These are phyloP conservation scores for Solanum lycopersicoides DNA, from an alignment of 257 asterid species.

Conservation along the genomic window DNA sequence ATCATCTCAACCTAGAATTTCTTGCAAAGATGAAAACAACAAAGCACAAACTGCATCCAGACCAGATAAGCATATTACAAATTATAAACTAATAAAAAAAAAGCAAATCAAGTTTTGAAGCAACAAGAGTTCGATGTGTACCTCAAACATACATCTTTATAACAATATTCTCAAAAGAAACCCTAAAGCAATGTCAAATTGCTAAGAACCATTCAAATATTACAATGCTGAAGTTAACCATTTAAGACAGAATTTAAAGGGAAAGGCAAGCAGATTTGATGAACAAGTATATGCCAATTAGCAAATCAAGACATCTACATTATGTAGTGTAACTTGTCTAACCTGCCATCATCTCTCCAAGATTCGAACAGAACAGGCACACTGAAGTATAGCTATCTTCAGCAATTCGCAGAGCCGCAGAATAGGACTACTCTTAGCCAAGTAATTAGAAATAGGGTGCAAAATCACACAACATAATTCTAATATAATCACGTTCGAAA, in stretches of 20 bases:
- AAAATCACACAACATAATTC: neutral
- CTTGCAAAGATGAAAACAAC: neutral
- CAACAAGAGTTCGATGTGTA: neutral
- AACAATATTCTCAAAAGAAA: neutral
- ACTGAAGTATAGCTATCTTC: neutral
- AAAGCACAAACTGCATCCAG: neutral
- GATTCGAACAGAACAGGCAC: neutral
- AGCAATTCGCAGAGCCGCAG: neutral
- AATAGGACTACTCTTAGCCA: neutral
- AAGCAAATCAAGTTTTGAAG: neutral
- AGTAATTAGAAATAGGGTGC: neutral
- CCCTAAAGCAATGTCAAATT: neutral
- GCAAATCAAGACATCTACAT: neutral
- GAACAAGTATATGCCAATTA: neutral
- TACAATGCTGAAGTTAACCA: neutral
- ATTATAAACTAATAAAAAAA: neutral
- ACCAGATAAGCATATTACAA: neutral
- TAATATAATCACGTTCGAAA: slow-evolving; percentile 16
- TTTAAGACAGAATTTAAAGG: neutral
- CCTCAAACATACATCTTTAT: neutral
- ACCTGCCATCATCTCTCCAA: neutral
- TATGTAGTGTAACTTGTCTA: neutral
- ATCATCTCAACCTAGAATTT: neutral
- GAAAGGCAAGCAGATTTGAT: neutral
- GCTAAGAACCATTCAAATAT: neutral